Evolutionary conservation across 2,329 filamentous ascomycete species (phyloP).

Genomic region (Mycosphaerella arachidis): DNA sequence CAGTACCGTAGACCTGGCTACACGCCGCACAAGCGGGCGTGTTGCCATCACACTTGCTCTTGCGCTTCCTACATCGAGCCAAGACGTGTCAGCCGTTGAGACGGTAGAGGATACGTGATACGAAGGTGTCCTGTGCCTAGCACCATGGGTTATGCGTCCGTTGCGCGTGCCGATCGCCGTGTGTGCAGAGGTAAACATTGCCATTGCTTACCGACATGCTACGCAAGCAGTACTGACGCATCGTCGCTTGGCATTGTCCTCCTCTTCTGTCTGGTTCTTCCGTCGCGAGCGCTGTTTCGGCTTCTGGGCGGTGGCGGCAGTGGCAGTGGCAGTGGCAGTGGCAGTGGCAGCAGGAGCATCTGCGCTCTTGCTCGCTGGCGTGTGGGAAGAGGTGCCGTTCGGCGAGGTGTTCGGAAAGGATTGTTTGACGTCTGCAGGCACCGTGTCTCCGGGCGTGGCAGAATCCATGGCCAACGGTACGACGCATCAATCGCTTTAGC

Average conservation of each 20-base stretch:
- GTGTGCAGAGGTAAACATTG: not conserved
- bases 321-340: not conserved
- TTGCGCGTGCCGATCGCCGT: not conserved
- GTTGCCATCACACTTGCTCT: slow-evolving; percentile 72
- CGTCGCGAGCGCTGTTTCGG: slow-evolving; percentile 22
- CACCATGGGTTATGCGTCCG: not conserved
- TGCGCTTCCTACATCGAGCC: slow-evolving; percentile 29
- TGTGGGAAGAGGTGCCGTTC: slow-evolving; percentile 3
- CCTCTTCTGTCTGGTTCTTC: slow-evolving; percentile 26
- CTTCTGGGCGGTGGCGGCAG: slow-evolving; percentile 10
- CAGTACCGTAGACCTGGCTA: slow-evolving; percentile 44
- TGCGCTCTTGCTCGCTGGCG: not conserved
- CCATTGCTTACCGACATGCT: slow-evolving; percentile 27
- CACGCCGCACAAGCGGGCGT: slow-evolving; percentile 48
- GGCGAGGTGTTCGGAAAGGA: not conserved
- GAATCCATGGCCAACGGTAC: slow-evolving; percentile 5
- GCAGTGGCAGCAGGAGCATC: not conserved
- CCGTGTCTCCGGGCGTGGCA: slow-evolving; percentile 8
- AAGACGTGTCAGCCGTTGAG: slow-evolving; percentile 9
- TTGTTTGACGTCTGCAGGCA: slow-evolving; percentile 8
- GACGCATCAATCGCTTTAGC: not conserved
- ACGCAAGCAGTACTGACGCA: slow-evolving; percentile 37
- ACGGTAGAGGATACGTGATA: not conserved
- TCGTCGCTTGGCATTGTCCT: slow-evolving; percentile 41
- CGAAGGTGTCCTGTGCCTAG: not conserved